phyloP scores from a whole-genome alignment of 139 green algal genomes.

The Desmodesmus armatus region DNA sequence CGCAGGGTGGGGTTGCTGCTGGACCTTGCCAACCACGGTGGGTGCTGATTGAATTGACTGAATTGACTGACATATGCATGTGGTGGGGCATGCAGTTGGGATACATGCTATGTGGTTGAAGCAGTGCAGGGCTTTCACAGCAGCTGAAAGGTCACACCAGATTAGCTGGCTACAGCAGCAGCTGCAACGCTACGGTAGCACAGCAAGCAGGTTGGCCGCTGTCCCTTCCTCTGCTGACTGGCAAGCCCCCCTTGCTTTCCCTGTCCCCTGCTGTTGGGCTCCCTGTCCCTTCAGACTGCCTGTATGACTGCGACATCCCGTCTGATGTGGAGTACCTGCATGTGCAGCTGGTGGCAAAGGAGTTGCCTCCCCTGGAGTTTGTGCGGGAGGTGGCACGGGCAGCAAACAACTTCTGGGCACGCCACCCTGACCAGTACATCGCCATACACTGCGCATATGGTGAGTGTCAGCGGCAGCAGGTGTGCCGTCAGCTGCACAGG shows the following conservation, averaged over 20 bases:
- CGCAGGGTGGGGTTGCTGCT: slow-evolving; percentile 78
- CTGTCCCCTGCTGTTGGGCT: no score
- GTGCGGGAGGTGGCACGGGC: slow-evolving; percentile 56
- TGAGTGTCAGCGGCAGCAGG: slow-evolving; percentile 48
- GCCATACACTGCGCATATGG: slow-evolving; percentile 91
- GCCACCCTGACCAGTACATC: slow-evolving; percentile 71
- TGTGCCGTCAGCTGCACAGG: not conserved
- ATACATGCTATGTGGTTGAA: no score
- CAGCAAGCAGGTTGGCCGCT: no score
- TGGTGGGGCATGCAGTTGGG: not conserved
- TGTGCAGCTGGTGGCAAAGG: slow-evolving; percentile 76
- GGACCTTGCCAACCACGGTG: slow-evolving; percentile 85
- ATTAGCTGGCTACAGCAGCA: no score
- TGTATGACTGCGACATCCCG: slow-evolving; percentile 83
- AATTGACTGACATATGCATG: not conserved
- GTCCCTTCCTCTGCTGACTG: not conserved
- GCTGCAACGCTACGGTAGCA: no score
- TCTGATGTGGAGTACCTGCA: slow-evolving; percentile 60
- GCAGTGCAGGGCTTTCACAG: no score
- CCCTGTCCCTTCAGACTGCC: no score
- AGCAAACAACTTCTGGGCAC: slow-evolving; percentile 64
- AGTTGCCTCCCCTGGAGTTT: slow-evolving; percentile 66
- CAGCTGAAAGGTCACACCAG: no score
- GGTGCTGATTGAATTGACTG: not conserved
- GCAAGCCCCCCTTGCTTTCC: slow-evolving; percentile 54